Percentiles rank a stretch among this genome's conserved stretches.
Evolutionary conservation across 2,329 filamentous ascomycete genomes (phyloP).

Genomic region (Cladobotryum protrusum): DNA sequence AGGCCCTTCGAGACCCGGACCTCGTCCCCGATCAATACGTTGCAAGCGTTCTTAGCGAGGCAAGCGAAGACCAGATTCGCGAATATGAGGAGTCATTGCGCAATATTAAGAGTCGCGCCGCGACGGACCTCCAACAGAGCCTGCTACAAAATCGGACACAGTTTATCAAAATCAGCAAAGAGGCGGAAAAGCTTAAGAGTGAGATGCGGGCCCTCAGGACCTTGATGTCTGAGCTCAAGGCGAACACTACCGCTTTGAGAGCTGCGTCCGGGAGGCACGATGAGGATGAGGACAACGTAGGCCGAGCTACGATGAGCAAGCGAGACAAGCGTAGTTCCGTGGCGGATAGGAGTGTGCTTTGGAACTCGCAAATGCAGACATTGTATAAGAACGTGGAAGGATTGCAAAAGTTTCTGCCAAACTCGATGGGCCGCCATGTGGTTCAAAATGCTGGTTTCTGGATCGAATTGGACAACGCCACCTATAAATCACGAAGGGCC

Average conservation of each 20-base stretch:
- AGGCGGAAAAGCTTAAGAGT: conserved; percentile 93
- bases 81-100: conserved; percentile 72
- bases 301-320: conserved; percentile 55
- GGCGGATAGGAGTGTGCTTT: conserved; percentile 58
- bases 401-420: conserved; percentile 93
- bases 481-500: conserved; percentile 84
- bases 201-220: conserved; percentile 90
- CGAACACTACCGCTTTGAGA: conserved; percentile 62
- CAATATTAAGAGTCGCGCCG: conserved; percentile 70
- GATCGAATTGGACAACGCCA: conserved; percentile 96
- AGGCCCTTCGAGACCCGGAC: conserved; percentile 71
- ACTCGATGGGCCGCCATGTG: conserved; percentile 84
- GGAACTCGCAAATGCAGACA: conserved; percentile 64
- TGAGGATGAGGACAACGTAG: conserved; percentile 40
- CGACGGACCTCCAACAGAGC: conserved; percentile 83
- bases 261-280: conserved; percentile 49
- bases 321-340: conserved; percentile 87
- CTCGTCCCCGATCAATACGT: conserved; percentile 76
- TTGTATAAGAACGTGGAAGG: conserved; percentile 97
- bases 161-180: conserved; percentile 99
- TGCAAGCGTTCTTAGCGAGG: conserved; percentile 68
- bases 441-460: conserved; percentile 87
- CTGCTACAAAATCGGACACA: conserved; percentile 96
- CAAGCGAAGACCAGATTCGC: conserved; percentile 79
- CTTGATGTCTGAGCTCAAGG: conserved; percentile 87